Evolutionary conservation across 306 rosid species (phyloP).

Genomic region (Citrullus amarus): DNA sequence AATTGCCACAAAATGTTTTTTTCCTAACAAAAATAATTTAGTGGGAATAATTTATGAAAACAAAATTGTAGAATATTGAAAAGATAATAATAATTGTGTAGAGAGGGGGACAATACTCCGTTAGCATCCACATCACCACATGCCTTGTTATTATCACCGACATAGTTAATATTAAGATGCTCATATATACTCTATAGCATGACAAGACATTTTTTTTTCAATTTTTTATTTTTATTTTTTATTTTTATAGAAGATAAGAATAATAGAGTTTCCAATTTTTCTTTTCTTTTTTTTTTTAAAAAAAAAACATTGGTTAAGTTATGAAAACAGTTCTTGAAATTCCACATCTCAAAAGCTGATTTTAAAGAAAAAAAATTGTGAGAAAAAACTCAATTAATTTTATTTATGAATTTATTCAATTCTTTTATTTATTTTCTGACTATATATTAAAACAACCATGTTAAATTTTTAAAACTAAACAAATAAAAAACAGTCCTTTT

Average conservation of each 20-base stretch:
- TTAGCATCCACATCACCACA: not conserved
- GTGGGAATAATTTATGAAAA: not conserved
- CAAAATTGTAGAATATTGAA: not conserved
- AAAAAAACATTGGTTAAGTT: not conserved
- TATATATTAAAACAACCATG: too few species aligned
- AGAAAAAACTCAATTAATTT: too few species aligned
- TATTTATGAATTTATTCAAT: too few species aligned
- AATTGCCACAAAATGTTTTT: too few species aligned
- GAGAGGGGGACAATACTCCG: not conserved
- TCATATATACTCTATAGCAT: not conserved
- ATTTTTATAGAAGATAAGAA: not conserved
- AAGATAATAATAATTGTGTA: not conserved
- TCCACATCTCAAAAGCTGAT: too few species aligned
- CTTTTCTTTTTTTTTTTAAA: too few species aligned
- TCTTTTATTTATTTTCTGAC: too few species aligned
- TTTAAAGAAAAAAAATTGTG: too few species aligned
- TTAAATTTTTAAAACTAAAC: too few species aligned
- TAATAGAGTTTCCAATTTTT: not conserved
- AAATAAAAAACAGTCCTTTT: too few species aligned
- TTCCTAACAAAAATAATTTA: too few species aligned
- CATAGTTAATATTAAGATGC: not conserved
- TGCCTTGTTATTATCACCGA: not conserved
- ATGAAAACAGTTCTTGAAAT: too few species aligned
- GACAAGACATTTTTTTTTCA: not conserved
- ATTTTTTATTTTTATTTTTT: not conserved